phyloP scores from a whole-genome alignment of 345 rosid species.

The Camelina sativa region DNA sequence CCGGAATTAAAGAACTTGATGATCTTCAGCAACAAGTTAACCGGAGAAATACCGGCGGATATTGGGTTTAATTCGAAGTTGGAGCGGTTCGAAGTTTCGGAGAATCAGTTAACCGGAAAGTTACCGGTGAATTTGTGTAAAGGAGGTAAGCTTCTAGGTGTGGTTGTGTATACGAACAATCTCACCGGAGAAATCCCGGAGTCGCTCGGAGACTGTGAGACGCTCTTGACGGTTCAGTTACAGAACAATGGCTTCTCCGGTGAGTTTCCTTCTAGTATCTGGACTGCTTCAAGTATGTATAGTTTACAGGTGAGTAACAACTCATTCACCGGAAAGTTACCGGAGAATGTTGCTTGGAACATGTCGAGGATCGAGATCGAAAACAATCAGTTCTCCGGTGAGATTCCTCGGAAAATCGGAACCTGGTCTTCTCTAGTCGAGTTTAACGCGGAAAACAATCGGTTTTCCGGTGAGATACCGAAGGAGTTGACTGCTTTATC shows the following conservation, averaged over 20 bases:
- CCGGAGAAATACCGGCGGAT: constrained; percentile 71
- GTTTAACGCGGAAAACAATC: constrained; percentile 72
- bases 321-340: constrained; percentile 70
- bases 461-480: constrained; percentile 66
- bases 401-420: constrained; percentile 57
- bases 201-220: constrained; percentile 65
- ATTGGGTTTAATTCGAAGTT: constrained; percentile 69
- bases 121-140: constrained; percentile 74
- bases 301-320: constrained; percentile 65
- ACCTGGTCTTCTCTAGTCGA: constrained; percentile 61
- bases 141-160: constrained; percentile 60
- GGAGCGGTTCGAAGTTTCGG: constrained; percentile 62
- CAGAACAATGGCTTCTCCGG: constrained; percentile 75
- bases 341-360: constrained; percentile 64
- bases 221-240: constrained; percentile 66
- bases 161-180: constrained; percentile 65
- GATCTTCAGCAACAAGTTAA: constrained; percentile 62
- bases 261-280: constrained; percentile 68
- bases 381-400: constrained; percentile 75
- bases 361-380: constrained; percentile 69
- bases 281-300: constrained; percentile 60
- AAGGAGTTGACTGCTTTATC: constrained; percentile 63
- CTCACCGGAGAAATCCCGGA: constrained; percentile 70
- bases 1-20: constrained; percentile 47
- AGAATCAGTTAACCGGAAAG: constrained; percentile 65